Evolutionary conservation across 257 asterid species (phyloP).

Genomic region (Solanum pimpinellifolium): DNA sequence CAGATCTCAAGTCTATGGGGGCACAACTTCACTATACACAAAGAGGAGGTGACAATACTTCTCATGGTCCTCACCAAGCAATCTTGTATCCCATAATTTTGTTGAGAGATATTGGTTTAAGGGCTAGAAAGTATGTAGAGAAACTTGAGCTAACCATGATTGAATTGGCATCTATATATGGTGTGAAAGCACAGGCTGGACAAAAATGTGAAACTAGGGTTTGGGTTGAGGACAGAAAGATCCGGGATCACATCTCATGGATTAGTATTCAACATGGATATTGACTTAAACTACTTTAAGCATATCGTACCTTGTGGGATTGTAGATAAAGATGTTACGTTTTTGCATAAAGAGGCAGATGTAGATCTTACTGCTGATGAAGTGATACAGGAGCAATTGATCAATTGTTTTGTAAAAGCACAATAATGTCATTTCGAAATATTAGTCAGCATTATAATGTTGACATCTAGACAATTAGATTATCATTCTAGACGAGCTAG

Average conservation of each 20-base stretch:
- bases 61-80: slow-evolving; percentile 62
- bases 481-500: no score
- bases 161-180: slow-evolving; percentile 48
- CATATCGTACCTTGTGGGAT: slow-evolving; percentile 78
- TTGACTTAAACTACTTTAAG: slow-evolving; percentile 58
- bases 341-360: slow-evolving; percentile 40
- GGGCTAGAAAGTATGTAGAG: slow-evolving; percentile 62
- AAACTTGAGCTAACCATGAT: slow-evolving; percentile 61
- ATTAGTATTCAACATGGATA: slow-evolving; percentile 54
- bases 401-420: slow-evolving; percentile 39
- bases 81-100: slow-evolving; percentile 58
- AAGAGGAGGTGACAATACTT: slow-evolving; percentile 74
- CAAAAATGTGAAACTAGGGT: slow-evolving; percentile 50
- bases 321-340: slow-evolving; percentile 51
- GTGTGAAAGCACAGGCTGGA: slow-evolving; percentile 48
- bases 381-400: slow-evolving; percentile 33
- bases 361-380: slow-evolving; percentile 44
- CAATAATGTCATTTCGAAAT: slow-evolving; percentile 17
- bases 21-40: slow-evolving; percentile 55
- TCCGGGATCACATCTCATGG: slow-evolving; percentile 73
- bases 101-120: slow-evolving; percentile 51
- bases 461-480: no score
- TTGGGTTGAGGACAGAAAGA: slow-evolving; percentile 58
- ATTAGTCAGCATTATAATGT: no score
- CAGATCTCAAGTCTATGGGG: slow-evolving; percentile 49